A percentile compares a stretch with the other conserved stretches of the same genome.
Conservation (phyloP, 805 yeast species). For the Wickerhamomyces alni region DNA sequence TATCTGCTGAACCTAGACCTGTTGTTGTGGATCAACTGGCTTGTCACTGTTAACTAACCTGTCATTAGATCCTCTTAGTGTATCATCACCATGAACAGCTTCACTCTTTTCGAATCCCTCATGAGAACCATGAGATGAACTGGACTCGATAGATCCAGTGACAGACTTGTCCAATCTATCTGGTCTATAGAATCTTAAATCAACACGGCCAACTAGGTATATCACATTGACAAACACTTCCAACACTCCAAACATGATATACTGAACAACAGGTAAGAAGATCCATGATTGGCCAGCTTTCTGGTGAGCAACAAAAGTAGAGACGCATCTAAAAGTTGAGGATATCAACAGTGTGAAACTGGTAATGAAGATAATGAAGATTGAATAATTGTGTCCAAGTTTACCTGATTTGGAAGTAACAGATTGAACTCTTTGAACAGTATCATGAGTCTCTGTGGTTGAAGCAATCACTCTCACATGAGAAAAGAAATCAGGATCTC, state of each 20-base stretch:
- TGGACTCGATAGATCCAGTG: not conserved
- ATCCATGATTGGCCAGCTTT: slow-evolving; percentile 35
- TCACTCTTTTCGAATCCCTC: not conserved
- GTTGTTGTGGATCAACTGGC: too few relatives aligned
- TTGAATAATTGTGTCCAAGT: slow-evolving; percentile 46
- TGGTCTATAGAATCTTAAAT: slow-evolving; percentile 75
- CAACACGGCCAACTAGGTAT: slow-evolving; percentile 61
- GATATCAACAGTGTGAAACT: slow-evolving; percentile 45
- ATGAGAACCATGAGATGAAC: slow-evolving; percentile 3
- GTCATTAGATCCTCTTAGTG: slow-evolving; percentile 6
- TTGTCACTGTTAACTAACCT: too few relatives aligned
- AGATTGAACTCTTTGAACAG: slow-evolving; percentile 22
- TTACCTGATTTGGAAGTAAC: slow-evolving; percentile 27
- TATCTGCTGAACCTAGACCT: too few relatives aligned
- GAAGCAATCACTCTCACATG: slow-evolving; percentile 58
- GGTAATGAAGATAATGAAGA: slow-evolving; percentile 36
- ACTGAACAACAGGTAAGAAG: slow-evolving; percentile 52
- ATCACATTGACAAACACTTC: slow-evolving; percentile 53
- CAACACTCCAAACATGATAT: slow-evolving; percentile 61
- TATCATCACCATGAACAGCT: not conserved
- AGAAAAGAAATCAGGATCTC: slow-evolving; percentile 41
- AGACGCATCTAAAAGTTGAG: slow-evolving; percentile 44
- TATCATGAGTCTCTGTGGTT: slow-evolving; percentile 34
- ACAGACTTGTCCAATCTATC: slow-evolving; percentile 37
- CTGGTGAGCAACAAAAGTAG: slow-evolving; percentile 30